Conservation (phyloP, 805 yeast species). For the Metschnikowia koreensis region DNA sequence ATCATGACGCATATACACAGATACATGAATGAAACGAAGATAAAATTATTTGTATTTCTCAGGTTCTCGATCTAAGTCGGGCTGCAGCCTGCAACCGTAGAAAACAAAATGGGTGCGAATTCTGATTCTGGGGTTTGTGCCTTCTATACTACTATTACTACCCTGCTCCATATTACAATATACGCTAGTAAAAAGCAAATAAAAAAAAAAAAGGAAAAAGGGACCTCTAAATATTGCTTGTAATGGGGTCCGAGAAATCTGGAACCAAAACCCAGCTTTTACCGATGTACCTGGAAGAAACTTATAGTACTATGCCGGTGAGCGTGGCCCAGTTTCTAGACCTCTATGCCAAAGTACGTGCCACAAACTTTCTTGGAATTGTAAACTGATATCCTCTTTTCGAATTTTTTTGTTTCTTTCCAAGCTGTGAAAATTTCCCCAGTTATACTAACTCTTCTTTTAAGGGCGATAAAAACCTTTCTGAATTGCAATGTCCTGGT, state of each 20-base stretch:
- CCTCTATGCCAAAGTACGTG: slow-evolving; percentile 44
- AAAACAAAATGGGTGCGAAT: background rate
- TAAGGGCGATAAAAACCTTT: slow-evolving; percentile 54
- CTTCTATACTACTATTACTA: background rate
- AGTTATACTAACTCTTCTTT: slow-evolving; percentile 2
- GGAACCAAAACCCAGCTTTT: background rate
- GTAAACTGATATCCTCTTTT: too few relatives aligned
- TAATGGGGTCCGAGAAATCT: slow-evolving; percentile 5
- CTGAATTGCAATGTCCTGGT: slow-evolving; percentile 54
- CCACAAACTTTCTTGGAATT: too few relatives aligned
- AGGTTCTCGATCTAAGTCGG: too few relatives aligned
- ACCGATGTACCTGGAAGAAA: slow-evolving; percentile 2
- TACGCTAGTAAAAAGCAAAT: background rate
- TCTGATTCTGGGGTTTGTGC: background rate
- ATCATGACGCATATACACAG: too few relatives aligned
- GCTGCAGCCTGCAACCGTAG: background rate
- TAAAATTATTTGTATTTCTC: too few relatives aligned
- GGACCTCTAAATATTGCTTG: background rate
- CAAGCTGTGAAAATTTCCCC: too few relatives aligned
- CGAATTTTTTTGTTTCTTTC: too few relatives aligned
- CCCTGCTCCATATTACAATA: background rate
- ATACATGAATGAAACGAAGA: too few relatives aligned
- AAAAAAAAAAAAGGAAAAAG: too few relatives aligned
- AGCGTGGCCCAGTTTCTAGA: slow-evolving; percentile 56
- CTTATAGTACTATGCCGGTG: slow-evolving; percentile 19